phyloP scores from a whole-genome alignment of 148 eudicot genomes.

The Cornus kousa region DNA sequence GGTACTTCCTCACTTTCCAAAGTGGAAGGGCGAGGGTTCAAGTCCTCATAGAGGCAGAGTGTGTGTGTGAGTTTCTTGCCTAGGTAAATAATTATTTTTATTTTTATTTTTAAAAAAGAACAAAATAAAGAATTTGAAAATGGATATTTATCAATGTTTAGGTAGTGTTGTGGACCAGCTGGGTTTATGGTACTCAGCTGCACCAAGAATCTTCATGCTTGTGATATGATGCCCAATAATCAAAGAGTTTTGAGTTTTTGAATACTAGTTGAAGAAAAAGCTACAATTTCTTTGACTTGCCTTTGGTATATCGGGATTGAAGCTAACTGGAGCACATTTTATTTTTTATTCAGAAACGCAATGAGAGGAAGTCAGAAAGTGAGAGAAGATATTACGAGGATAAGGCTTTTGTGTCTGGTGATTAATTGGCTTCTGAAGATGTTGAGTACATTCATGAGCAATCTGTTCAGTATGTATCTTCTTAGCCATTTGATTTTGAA shows the following conservation, averaged over 20 bases:
- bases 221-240: not conserved
- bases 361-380: conserved; percentile 83
- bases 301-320: not conserved
- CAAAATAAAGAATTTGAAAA: too few relatives aligned
- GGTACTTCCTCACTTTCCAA: too few relatives aligned
- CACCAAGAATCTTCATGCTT: not conserved
- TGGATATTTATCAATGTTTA: too few relatives aligned
- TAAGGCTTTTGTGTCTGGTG: conserved; percentile 64
- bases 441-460: not conserved
- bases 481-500: not conserved
- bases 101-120: too few relatives aligned
- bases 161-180: not conserved
- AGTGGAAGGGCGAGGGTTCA: too few relatives aligned
- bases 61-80: too few relatives aligned
- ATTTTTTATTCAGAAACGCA: conserved; percentile 73
- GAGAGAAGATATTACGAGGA: conserved; percentile 83
- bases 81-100: too few relatives aligned
- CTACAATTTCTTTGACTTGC: not conserved
- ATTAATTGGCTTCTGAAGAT: conserved; percentile 27
- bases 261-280: not conserved
- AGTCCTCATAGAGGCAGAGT: too few relatives aligned
- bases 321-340: not conserved
- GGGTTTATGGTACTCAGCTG: not conserved
- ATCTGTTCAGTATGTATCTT: not conserved
- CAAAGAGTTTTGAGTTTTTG: not conserved